These are phyloP conservation scores for Picocystis sp. DNA, from an alignment of 163 green algal species.

Conservation along the genomic window DNA sequence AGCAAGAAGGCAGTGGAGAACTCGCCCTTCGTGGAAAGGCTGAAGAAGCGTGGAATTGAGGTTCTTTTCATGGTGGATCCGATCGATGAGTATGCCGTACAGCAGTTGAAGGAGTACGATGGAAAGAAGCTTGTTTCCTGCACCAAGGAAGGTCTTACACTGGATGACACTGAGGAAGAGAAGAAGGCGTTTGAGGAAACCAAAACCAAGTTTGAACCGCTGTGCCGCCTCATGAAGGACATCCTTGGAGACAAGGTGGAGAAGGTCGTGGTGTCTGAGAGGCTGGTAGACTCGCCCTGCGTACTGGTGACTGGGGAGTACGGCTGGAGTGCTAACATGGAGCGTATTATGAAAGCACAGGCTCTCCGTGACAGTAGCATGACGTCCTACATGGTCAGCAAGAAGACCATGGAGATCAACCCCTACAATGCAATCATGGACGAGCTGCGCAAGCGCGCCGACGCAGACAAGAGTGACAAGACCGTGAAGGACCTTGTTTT, in stretches of 20 bases:
- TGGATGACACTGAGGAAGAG: constrained; percentile 94
- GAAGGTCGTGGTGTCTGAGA: constrained; percentile 80
- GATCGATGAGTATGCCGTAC: constrained; percentile 96
- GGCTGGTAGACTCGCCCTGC: constrained; percentile 94
- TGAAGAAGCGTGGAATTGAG: constrained; percentile 90
- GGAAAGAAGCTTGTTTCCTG: constrained; percentile 95
- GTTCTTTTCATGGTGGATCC: constrained; percentile 92
- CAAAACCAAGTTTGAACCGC: constrained; percentile 70
- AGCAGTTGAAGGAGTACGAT: constrained; percentile 99
- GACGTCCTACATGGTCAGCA: constrained; percentile 36
- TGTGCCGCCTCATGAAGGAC: constrained; percentile 92
- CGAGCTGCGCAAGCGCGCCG: constrained; percentile 73
- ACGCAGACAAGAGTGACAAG: constrained; percentile 97
- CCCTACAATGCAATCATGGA: constrained; percentile 91
- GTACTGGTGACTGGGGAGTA: constrained; percentile 92
- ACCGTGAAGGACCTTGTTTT: constrained; percentile 97
- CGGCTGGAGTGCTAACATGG: constrained; percentile 93
- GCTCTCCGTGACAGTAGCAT: constrained; percentile 79
- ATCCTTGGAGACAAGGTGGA: constrained; percentile 91
- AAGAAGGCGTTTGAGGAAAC: constrained; percentile 90
- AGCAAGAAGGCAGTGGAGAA: constrained; percentile 89
- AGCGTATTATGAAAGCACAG: constrained; percentile 99
- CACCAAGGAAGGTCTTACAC: constrained; percentile 95
- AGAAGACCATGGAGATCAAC: constrained; percentile 99
- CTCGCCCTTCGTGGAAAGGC: constrained; percentile 94